phyloP scores from a whole-genome alignment of 2,329 filamentous ascomycete species.

The Microdochium bolleyi region DNA sequence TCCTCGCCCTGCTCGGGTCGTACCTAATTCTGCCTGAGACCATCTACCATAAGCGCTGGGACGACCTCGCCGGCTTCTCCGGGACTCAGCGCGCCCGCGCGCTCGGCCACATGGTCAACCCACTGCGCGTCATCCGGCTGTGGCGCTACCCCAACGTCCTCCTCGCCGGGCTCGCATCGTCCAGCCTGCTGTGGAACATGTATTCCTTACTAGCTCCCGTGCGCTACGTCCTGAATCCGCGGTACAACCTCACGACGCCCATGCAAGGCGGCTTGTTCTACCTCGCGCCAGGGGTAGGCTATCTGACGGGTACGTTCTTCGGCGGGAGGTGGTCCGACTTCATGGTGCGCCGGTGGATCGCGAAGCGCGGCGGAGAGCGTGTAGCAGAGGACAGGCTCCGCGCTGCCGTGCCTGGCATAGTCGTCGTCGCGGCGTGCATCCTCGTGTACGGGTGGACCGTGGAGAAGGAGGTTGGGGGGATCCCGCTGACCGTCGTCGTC shows the following conservation, averaged over 20 bases:
- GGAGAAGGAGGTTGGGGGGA: constrained; percentile 39
- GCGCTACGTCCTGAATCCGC: constrained; percentile 59
- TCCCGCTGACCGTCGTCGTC: constrained; percentile 57
- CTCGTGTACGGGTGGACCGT: constrained; percentile 53
- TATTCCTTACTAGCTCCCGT: constrained; percentile 50
- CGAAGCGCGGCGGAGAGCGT: constrained; percentile 38
- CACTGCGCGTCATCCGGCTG: constrained; percentile 52
- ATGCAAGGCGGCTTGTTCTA: constrained; percentile 61
- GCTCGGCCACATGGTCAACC: constrained; percentile 58
- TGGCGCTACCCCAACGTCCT: constrained; percentile 64
- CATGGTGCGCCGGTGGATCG: constrained; percentile 28
- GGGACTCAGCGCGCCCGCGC: constrained; percentile 38
- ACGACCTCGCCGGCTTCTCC: constrained; percentile 51
- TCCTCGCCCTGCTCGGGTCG: constrained; percentile 47
- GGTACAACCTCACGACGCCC: constrained; percentile 56
- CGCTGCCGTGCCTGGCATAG: constrained; percentile 49
- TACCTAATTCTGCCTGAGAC: constrained; percentile 66
- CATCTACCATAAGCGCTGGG: constrained; percentile 54
- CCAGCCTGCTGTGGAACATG: constrained; percentile 67
- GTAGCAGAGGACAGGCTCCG: constrained; percentile 64
- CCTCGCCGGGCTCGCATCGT: constrained; percentile 48
- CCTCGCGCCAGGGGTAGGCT: constrained; percentile 59
- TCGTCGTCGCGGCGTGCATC: constrained; percentile 56
- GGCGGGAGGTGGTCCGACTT: constrained; percentile 43
- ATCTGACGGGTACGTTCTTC: constrained; percentile 55